Conservation (phyloP, 371 early-diverging fungal genomes). For the Apophysomyces elegans region DNA sequence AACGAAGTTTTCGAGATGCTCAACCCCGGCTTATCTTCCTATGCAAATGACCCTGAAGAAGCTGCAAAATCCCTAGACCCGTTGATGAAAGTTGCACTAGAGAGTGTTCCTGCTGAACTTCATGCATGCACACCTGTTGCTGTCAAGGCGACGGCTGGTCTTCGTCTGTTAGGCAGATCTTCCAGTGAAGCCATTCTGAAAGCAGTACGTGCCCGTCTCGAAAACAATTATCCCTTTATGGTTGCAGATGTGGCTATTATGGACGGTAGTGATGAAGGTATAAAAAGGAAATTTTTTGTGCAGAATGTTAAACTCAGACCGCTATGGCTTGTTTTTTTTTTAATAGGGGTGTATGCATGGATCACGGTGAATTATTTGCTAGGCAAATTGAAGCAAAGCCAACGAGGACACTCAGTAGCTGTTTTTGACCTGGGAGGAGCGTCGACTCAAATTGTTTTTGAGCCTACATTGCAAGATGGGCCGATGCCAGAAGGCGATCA, state of each 20-base stretch:
- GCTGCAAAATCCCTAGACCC: slow-evolving; percentile 85
- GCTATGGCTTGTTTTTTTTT: not conserved
- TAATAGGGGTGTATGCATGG: slow-evolving; percentile 93
- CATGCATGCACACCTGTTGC: slow-evolving; percentile 88
- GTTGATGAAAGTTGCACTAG: slow-evolving; percentile 77
- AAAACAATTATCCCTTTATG: slow-evolving; percentile 81
- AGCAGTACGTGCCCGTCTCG: slow-evolving; percentile 71
- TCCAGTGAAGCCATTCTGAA: slow-evolving; percentile 73
- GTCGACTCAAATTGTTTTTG: slow-evolving; percentile 96
- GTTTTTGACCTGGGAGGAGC: slow-evolving; percentile 98
- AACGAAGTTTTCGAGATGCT: slow-evolving; percentile 87
- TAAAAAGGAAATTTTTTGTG: not conserved
- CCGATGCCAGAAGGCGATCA: slow-evolving; percentile 69
- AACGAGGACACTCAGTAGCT: slow-evolving; percentile 73
- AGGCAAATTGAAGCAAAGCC: slow-evolving; percentile 49
- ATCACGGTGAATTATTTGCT: slow-evolving; percentile 96
- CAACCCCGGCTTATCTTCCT: slow-evolving; percentile 87
- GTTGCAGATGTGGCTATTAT: slow-evolving; percentile 88
- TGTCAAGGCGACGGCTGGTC: slow-evolving; percentile 96
- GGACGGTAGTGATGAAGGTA: slow-evolving; percentile 95
- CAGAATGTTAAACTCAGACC: not conserved
- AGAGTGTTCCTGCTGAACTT: slow-evolving; percentile 60
- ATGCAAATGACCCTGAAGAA: slow-evolving; percentile 64
- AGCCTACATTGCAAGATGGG: slow-evolving; percentile 65
- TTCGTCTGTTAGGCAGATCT: slow-evolving; percentile 76